A percentile compares a stretch with the other conserved stretches of the same genome.
phyloP scores from a whole-genome alignment of 2,329 filamentous ascomycete species.

The Westerdykella aurantiaca region DNA sequence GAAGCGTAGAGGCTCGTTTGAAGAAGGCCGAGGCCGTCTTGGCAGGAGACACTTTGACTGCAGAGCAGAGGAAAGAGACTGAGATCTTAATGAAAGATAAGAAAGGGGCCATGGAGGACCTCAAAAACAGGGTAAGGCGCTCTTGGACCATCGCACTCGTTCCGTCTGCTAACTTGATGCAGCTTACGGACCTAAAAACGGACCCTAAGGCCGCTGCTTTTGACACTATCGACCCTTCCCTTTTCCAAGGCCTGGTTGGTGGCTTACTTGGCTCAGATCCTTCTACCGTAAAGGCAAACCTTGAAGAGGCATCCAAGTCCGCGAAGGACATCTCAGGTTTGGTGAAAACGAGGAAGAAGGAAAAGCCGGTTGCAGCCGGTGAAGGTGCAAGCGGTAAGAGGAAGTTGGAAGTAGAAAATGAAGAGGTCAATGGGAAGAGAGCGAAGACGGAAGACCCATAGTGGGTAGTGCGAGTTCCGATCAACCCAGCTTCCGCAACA shows the following conservation, averaged over 20 bases:
- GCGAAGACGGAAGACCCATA: constrained; percentile 27
- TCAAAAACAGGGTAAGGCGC: constrained; percentile 54
- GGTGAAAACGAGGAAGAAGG: constrained; percentile 63
- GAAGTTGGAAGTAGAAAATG: constrained; percentile 26
- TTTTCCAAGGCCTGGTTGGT: constrained; percentile 58
- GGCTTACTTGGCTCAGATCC: constrained; percentile 58
- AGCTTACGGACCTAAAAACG: constrained; percentile 64
- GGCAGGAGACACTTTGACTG: constrained; percentile 40
- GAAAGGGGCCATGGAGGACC: constrained; percentile 71
- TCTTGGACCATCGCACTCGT: not conserved
- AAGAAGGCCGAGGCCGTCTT: constrained; percentile 64
- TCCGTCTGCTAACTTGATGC: constrained; percentile 8
- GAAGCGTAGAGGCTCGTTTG: constrained; percentile 65
- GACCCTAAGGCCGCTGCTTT: constrained; percentile 45
- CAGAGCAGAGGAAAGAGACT: constrained; percentile 61
- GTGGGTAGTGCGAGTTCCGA: no score
- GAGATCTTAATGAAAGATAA: constrained; percentile 58
- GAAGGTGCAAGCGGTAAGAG: constrained; percentile 20
- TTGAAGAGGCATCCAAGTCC: constrained; percentile 66
- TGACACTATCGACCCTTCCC: constrained; percentile 40
- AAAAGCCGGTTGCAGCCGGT: constrained; percentile 14
- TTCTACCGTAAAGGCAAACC: constrained; percentile 55
- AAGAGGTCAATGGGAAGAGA: constrained; percentile 22
- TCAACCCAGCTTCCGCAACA: no score
- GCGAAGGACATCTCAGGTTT: constrained; percentile 71